Base-by-base conservation (phyloP, 306 rosid species). In the Quercus alba region DNA sequence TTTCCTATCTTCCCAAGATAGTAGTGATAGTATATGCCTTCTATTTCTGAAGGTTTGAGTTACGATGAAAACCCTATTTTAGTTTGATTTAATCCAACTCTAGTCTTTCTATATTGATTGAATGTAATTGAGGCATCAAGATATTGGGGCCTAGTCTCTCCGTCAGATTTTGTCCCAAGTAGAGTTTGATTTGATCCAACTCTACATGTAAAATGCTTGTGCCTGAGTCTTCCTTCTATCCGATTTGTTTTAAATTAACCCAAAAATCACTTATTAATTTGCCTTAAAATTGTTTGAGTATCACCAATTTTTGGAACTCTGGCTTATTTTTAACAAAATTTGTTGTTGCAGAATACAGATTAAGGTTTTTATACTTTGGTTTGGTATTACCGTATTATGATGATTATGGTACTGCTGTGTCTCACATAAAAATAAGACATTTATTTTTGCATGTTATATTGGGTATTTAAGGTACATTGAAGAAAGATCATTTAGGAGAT, bases 401-500 rank as follows among this genome's bases (percentile, higher is more conserved):
- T 28, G 57, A 44, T 59, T 72, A 70, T 41, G 56, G 46, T 56
- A 57, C 41, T 38, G 21, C 55, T n/a, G 4, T 26, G 31, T 58
- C 17, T 69, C 25, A 35, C 21, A n/a, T 77, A 28, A 54, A 44
- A 33, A 20, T 68, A 19, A 9, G 35, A 55, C 17, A 52, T 15
- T 35, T 61, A 71, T 55, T 63, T 15, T 30, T 17, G 54, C 28
- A 75, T 84, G 72, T 61, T 44, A 46, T 82, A 73, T 80, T 71
- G 64, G 70, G 66, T 56, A 69, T 70, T 81, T 54, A 84, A 94
- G 99, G 97, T 95, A 95, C 87, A 90, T 93, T 81, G 99, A 95
- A 93, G 99, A 95, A 71, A 88, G 98, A 84, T 93, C 98, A 30
- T 95, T 95, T 80, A 89, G 97, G 87, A 95, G 93, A 89, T 95